These are phyloP conservation scores for Phytophthora cryptogea DNA, from an alignment of 352 stramenopile genomes.

Conservation along the genomic window DNA sequence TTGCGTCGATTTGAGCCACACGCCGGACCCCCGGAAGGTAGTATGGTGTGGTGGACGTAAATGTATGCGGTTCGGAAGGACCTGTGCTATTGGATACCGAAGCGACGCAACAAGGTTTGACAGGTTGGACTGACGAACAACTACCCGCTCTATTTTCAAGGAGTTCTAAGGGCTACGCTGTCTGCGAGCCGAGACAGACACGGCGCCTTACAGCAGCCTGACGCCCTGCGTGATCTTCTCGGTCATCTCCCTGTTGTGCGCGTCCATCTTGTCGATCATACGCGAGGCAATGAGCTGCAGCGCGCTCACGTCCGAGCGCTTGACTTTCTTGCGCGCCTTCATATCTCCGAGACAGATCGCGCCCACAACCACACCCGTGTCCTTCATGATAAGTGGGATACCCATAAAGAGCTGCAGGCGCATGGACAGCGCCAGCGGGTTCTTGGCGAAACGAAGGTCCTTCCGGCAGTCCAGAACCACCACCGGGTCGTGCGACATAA, in stretches of 20 bases:
- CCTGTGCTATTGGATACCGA: slow-evolving; percentile 13
- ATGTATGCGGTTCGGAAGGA: background rate
- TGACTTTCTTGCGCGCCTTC: slow-evolving; percentile 63
- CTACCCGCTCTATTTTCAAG: too few relatives aligned
- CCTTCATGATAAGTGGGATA: slow-evolving; percentile 69
- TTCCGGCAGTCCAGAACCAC: slow-evolving; percentile 75
- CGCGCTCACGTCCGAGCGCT: slow-evolving; percentile 65
- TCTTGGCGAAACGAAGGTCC: slow-evolving; percentile 81
- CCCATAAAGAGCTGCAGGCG: slow-evolving; percentile 83
- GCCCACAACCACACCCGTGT: slow-evolving; percentile 69
- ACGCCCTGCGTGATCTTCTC: slow-evolving; percentile 37
- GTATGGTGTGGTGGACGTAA: background rate
- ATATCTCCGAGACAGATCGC: slow-evolving; percentile 75
- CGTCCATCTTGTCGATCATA: slow-evolving; percentile 79
- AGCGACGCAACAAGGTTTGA: background rate
- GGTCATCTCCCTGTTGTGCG: slow-evolving; percentile 39
- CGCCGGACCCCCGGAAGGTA: slow-evolving; percentile 16
- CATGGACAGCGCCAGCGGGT: slow-evolving; percentile 71
- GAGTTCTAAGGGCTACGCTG: too few relatives aligned
- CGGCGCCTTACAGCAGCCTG: slow-evolving; percentile 35
- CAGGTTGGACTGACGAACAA: too few relatives aligned
- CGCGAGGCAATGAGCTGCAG: slow-evolving; percentile 68
- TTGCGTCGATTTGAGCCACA: slow-evolving; percentile 30
- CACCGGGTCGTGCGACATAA: slow-evolving; percentile 77
- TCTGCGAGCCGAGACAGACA: too few relatives aligned